A percentile compares a stretch with the other conserved stretches of the same genome.
These are phyloP conservation scores for Plantago rigida DNA, from an alignment of 305 asterid genomes.

Conservation along the genomic window DNA sequence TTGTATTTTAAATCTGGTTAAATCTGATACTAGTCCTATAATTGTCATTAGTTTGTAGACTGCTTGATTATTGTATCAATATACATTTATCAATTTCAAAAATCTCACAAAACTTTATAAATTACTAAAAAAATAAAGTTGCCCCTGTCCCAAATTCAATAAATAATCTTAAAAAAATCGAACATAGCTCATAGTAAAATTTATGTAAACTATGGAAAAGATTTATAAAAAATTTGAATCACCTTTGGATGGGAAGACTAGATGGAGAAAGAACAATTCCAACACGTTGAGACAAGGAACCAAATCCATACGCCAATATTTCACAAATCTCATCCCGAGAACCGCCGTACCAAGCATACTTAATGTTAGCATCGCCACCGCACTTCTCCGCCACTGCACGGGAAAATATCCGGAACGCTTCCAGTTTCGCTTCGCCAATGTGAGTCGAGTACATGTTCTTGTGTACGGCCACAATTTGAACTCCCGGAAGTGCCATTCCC, in stretches of 20 bases:
- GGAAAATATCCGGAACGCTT: constrained; percentile 30
- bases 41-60: too few species aligned
- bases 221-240: neutral
- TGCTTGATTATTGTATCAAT: too few species aligned
- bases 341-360: constrained; percentile 47
- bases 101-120: too few species aligned
- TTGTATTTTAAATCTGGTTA: too few species aligned
- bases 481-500: constrained; percentile 26
- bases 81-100: too few species aligned
- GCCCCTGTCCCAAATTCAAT: too few species aligned
- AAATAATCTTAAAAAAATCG: too few species aligned
- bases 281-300: constrained; percentile 11
- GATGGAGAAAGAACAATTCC: constrained; percentile 39
- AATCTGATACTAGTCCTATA: too few species aligned
- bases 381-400: constrained; percentile 36
- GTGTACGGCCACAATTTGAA: constrained; percentile 32
- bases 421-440: constrained; percentile 27
- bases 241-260: constrained; percentile 32
- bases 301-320: constrained; percentile 36
- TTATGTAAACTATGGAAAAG: too few species aligned
- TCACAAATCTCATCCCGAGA: constrained; percentile 29
- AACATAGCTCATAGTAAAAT: neutral
- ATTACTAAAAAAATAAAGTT: too few species aligned
- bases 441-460: constrained; percentile 24
- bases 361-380: constrained; percentile 44